Evolutionary conservation across 2,329 filamentous ascomycete genomes (phyloP).

Genomic region (Aureobasidium sp.): DNA sequence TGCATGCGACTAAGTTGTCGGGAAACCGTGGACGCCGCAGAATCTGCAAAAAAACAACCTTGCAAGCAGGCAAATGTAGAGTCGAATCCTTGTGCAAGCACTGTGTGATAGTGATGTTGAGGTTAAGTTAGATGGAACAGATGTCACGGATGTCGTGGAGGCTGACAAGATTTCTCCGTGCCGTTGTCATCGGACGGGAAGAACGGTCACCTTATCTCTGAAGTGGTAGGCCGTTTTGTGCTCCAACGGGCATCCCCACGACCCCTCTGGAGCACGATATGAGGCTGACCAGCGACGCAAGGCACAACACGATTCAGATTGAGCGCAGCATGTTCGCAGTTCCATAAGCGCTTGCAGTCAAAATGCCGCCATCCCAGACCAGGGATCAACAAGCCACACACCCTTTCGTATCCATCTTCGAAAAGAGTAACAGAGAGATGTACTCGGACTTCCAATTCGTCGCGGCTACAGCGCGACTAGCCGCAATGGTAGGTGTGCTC

Average conservation of each 20-base stretch:
- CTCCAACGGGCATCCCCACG: slow-evolving; percentile 3
- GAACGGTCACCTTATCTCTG: slow-evolving; percentile 8
- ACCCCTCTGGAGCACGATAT: not conserved
- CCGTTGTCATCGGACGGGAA: slow-evolving; percentile 6
- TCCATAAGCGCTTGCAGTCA: not conserved
- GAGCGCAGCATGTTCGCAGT: not conserved
- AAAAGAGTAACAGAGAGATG: not conserved
- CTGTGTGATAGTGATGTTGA: not conserved
- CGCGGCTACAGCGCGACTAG: not conserved
- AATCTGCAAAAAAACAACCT: not conserved
- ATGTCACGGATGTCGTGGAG: not conserved
- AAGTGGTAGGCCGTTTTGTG: slow-evolving; percentile 1
- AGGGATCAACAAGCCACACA: not conserved
- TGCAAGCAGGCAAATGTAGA: not conserved
- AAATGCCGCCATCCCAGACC: not conserved
- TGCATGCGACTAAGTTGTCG: not conserved
- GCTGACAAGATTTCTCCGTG: not conserved
- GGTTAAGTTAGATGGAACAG: not conserved
- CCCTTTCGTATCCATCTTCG: not conserved
- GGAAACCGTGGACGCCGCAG: not conserved
- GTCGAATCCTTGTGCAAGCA: not conserved
- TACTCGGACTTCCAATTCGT: not conserved
- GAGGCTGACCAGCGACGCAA: slow-evolving; percentile 8
- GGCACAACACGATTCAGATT: not conserved
- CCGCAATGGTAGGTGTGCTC: not conserved